Evolutionary conservation across 2,329 filamentous ascomycete genomes (phyloP).

Genomic region (Calycina herbarum): DNA sequence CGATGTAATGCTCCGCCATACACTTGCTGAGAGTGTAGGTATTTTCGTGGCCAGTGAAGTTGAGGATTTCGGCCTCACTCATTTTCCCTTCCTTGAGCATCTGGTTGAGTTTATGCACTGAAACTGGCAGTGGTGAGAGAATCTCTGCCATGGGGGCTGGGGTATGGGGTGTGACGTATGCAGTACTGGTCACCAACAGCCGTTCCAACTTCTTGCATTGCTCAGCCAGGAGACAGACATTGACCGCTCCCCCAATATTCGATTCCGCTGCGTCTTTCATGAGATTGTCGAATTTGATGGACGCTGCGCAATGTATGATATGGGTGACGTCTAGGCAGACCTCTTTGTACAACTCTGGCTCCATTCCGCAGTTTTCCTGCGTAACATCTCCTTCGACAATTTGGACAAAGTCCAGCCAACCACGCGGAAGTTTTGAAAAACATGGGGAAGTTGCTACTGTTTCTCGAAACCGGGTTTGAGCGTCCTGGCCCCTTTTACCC

Average conservation of each 20-base stretch:
- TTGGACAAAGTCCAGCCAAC: conserved; percentile 9
- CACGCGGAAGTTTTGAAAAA: conserved; percentile 10
- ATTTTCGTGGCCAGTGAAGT: conserved; percentile 15
- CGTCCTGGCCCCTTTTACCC: conserved; percentile 6
- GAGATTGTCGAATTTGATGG: conserved; percentile 15
- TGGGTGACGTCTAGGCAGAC: conserved; percentile 14
- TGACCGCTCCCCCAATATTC: conserved; percentile 11
- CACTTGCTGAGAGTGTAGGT: conserved; percentile 19
- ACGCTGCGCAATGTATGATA: conserved; percentile 20
- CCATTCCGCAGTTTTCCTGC: conserved; percentile 9
- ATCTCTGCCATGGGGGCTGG: conserved; percentile 2
- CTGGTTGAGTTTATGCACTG: conserved; percentile 4
- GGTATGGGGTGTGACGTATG: conserved; percentile 14
- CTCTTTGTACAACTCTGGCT: background rate
- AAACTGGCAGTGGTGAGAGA: conserved; percentile 8
- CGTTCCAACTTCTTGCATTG: conserved; percentile 6
- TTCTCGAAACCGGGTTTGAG: conserved; percentile 6
- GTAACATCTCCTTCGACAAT: conserved; percentile 16
- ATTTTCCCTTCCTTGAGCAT: background rate
- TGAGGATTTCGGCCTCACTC: conserved; percentile 7
- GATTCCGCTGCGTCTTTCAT: conserved; percentile 8
- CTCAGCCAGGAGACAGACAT: conserved; percentile 12
- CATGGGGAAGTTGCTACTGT: conserved; percentile 10
- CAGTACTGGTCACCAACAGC: conserved; percentile 14
- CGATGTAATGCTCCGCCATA: conserved; percentile 14